Evolutionary conservation across 108 stramenopile genomes (phyloP), one percentile per base, ranked within the genome.

Genomic region (Skeletonema potamos): DNA sequence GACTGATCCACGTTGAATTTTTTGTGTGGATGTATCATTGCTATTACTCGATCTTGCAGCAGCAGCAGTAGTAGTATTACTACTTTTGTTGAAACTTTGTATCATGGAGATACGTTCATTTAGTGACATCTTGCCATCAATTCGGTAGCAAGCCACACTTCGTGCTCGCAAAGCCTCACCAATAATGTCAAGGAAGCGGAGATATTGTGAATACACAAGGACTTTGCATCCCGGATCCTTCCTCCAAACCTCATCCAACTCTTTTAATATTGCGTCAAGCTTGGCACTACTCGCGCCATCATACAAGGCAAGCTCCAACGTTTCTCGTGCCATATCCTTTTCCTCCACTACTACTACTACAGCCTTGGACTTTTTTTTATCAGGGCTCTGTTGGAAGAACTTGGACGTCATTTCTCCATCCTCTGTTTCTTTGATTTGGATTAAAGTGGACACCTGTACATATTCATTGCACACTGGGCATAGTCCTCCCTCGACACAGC

Each of bases 131-230:
- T 70, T 79, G 0, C 94, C 94, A 79, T 95, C 91, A 59, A 95
- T 72, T 27, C 91, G 85, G 69, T 55, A 79, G 68, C 59, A 85
- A 1, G 77, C 58, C 17, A 95, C 84, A 9, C 66, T 65, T 6
- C 64, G 54, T 2, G 59, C 74, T 9, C 58, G 20, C 20, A 92
- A 73, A 27, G 77, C 55, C 22, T 58, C 41, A 39, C 85, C 78
- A 41, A 91, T 56, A 28, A 95, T 58, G 66, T 92, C 91, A 8
- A 95, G 68, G 64, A 95, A 91, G 15, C 94, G 91, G 5, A 95
- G 76, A 62, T 86, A 95, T 59, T 95, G 94, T 12, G 87, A 88
- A 73, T 91, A 95, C 18, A 92, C 75, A 34, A 95, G 72, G 0
- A 91, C 86, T 69, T 95, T 95, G 15, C 85, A 84, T 0, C 93